Percentiles rank a stretch among this genome's conserved stretches.
phyloP scores from a whole-genome alignment of 805 yeast species.

The Torulaspora franciscae region DNA sequence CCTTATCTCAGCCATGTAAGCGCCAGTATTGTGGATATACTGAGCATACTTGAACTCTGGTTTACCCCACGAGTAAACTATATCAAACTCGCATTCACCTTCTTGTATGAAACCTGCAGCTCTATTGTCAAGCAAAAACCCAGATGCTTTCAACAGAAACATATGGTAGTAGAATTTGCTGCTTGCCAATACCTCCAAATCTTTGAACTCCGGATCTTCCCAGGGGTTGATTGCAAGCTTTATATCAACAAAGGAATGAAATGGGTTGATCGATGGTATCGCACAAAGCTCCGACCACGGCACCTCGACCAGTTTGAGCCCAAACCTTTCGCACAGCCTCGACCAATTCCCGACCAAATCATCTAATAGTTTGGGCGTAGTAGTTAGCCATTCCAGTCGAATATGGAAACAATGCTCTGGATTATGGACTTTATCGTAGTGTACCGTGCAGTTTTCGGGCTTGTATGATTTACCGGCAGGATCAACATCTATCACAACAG shows the following conservation, averaged over 20 bases:
- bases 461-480: slow-evolving; percentile 65
- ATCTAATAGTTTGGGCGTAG: slow-evolving; percentile 80
- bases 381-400: slow-evolving; percentile 85
- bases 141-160: slow-evolving; percentile 60
- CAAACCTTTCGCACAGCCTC: slow-evolving; percentile 78
- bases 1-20: slow-evolving; percentile 80
- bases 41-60: slow-evolving; percentile 80
- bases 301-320: slow-evolving; percentile 73
- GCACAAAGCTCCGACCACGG: slow-evolving; percentile 86
- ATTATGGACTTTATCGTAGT: slow-evolving; percentile 86
- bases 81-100: slow-evolving; percentile 49
- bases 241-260: slow-evolving; percentile 77
- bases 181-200: slow-evolving; percentile 39
- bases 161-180: slow-evolving; percentile 73
- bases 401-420: slow-evolving; percentile 94
- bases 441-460: slow-evolving; percentile 74
- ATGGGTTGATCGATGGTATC: slow-evolving; percentile 73
- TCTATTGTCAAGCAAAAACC: slow-evolving; percentile 76
- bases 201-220: slow-evolving; percentile 50
- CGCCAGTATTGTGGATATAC: slow-evolving; percentile 84
- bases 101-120: slow-evolving; percentile 60
- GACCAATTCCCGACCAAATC: slow-evolving; percentile 75
- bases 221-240: slow-evolving; percentile 68
- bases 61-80: slow-evolving; percentile 86
- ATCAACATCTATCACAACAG: slow-evolving; percentile 69